Evolutionary conservation across 129 eudicot species (phyloP), one percentile per base, ranked within the genome.

Genomic region (Logfia minima): DNA sequence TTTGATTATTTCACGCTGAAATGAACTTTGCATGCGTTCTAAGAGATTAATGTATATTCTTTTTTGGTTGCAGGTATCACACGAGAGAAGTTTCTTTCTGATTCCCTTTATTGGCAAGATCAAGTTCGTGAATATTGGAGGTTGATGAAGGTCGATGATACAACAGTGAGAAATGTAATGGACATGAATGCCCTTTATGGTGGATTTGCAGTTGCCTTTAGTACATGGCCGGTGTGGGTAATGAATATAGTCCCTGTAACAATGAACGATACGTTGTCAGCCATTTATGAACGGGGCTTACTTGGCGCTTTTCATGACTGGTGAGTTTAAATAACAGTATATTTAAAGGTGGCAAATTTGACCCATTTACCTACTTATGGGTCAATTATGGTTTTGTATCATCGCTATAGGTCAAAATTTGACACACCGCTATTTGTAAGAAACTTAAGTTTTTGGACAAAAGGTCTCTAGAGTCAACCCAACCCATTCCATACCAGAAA

Each of bases 71-170:
- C 79, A 93, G 98, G 92, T 79, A 70, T 91, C 51, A 79, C 51
- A 74, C 85, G 78, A 82, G 97, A 94, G n/a, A 80, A 65, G 64
- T 85, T 94, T 82, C 73, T 88, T 14, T 37, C 71, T n/a, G 90
- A 94, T 84, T 89, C 96, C 61, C 81, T 87, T 72, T 94, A 84
- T 69, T 94, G 97, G 98, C 96, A 91, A 43, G 89, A 91, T 81
- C 96, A 94, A 89, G 90, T 91, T 76, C 96, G 90, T 70, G 90
- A 91, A 59, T 94, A 94, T 72, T 89, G 98, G 98, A 84, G 92
- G 79, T 77, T 94, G 81, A 86, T 94, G 96, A 74, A 87, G 76
- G 88, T 86, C 58, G 78, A 84, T 34, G 89, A 89, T 77, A 74
- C 86, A 41, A 82, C 88, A 52, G 66, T 94, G 24, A 93, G 98